Conservation (phyloP, 441 rosid genomes). For the Mallotus japonicus region DNA sequence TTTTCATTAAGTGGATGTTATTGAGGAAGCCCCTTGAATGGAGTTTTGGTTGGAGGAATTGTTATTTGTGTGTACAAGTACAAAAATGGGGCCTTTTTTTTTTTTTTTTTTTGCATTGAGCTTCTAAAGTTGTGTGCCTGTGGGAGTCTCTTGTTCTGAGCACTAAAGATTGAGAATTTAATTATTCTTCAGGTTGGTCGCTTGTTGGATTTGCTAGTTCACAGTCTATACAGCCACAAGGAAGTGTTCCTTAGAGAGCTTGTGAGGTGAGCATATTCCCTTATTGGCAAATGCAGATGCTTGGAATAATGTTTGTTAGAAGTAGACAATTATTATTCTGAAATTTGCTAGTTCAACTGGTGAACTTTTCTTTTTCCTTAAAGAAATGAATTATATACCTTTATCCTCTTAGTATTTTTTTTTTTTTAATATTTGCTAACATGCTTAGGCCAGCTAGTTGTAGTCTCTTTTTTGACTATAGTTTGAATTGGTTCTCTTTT, state of each 20-base stretch:
- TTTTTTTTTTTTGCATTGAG: not conserved
- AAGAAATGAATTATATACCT: not conserved
- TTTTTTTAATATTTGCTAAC: not conserved
- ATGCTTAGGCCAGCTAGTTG: not conserved
- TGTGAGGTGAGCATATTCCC: slow-evolving; percentile 62
- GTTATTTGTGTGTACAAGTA: not conserved
- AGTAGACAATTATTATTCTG: not conserved
- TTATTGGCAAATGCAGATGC: not conserved
- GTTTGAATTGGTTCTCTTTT: slow-evolving; percentile 20
- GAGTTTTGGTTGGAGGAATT: not conserved
- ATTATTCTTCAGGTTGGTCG: slow-evolving; percentile 73
- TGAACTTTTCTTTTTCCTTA: not conserved
- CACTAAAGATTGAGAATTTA: slow-evolving; percentile 17
- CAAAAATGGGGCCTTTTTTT: not conserved
- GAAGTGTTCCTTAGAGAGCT: slow-evolving; percentile 94
- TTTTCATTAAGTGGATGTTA: not conserved
- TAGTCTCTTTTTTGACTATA: not conserved
- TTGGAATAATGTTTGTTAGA: not conserved
- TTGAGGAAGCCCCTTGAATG: not conserved
- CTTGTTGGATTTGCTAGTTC: slow-evolving; percentile 94
- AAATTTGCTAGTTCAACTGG: not conserved
- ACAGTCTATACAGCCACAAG: slow-evolving; percentile 97
- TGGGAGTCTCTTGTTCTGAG: slow-evolving; percentile 1
- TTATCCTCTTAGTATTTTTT: not conserved
- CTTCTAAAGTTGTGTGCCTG: not conserved